These are phyloP conservation scores for Bolboschoenus planiculmis DNA, from an alignment of 176 grass and related monocot genomes.

Conservation along the genomic window DNA sequence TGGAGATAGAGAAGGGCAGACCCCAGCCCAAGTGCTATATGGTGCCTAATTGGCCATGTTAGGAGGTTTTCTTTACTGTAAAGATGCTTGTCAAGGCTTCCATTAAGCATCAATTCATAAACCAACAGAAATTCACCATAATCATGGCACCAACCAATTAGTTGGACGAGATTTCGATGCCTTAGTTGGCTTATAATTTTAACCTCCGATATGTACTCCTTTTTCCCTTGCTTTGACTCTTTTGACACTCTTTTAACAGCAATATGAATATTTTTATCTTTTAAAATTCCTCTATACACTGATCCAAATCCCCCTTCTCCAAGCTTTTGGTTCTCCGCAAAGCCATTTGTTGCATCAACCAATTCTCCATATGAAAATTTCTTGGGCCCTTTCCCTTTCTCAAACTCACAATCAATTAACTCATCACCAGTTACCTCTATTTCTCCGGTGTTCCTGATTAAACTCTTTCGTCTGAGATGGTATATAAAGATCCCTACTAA, in stretches of 20 bases:
- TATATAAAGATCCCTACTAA: neutral
- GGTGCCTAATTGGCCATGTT: conserved; percentile 16
- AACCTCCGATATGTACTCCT: conserved; percentile 33
- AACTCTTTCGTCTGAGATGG: neutral
- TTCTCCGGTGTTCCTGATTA: neutral
- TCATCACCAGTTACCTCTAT: neutral
- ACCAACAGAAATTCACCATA: conserved; percentile 19
- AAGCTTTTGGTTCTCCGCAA: neutral
- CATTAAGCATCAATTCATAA: conserved; percentile 31
- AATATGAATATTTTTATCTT: neutral
- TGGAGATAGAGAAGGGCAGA: neutral
- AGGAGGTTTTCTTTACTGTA: neutral
- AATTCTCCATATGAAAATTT: neutral
- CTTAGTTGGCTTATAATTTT: conserved; percentile 45
- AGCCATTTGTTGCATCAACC: neutral
- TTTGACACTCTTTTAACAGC: conserved; percentile 30
- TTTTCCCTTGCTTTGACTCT: conserved; percentile 29
- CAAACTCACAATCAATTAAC: conserved; percentile 7
- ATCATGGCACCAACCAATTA: conserved; percentile 31
- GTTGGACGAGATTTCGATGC: conserved; percentile 53
- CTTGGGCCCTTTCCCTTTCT: conserved; percentile 11
- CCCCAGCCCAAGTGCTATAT: conserved; percentile 23
- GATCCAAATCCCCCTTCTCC: conserved; percentile 9
- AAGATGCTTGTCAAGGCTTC: conserved; percentile 34
- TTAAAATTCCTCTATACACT: conserved; percentile 5